Percentiles rank a stretch among this genome's conserved stretches.
Conservation (phyloP, 2,329 filamentous ascomycete species). For the Fusarium miscanthi region DNA sequence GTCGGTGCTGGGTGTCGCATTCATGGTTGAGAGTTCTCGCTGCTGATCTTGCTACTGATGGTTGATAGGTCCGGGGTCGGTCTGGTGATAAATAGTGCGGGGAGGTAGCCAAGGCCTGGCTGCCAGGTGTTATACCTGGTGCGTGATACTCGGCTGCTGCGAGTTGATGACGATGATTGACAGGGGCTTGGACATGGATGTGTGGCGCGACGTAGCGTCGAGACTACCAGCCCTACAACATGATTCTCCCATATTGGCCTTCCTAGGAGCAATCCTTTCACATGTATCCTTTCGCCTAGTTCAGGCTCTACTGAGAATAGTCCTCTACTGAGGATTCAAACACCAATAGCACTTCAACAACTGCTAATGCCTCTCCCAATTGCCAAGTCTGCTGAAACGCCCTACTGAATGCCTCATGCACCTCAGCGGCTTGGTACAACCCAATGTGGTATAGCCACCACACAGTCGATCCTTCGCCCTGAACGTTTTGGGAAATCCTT, state of each 20-base stretch:
- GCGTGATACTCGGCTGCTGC: background rate
- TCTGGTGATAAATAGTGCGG: background rate
- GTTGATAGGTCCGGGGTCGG: background rate
- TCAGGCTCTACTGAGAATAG: too few species aligned
- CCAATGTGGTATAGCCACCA: background rate
- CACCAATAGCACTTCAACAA: rapidly evolving
- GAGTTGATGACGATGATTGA: background rate
- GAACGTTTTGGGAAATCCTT: background rate
- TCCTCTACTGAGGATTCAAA: rapidly evolving
- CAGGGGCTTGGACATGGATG: background rate
- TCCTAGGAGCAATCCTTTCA: background rate
- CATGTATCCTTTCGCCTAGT: too few species aligned
- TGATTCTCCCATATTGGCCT: background rate
- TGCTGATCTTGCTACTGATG: too few species aligned
- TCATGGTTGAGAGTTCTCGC: background rate
- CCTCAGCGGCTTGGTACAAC: background rate
- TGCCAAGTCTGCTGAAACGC: background rate
- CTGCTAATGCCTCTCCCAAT: too few species aligned
- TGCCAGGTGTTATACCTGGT: background rate
- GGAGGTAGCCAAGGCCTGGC: background rate
- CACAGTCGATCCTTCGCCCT: background rate
- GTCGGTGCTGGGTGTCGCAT: background rate
- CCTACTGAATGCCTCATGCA: background rate
- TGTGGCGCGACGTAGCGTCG: too few species aligned
- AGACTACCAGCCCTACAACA: background rate